Evolutionary conservation across 75 land plant genomes (phyloP), one percentile per base, ranked within the genome.

Genomic region (Sequoiadendron giganteum): DNA sequence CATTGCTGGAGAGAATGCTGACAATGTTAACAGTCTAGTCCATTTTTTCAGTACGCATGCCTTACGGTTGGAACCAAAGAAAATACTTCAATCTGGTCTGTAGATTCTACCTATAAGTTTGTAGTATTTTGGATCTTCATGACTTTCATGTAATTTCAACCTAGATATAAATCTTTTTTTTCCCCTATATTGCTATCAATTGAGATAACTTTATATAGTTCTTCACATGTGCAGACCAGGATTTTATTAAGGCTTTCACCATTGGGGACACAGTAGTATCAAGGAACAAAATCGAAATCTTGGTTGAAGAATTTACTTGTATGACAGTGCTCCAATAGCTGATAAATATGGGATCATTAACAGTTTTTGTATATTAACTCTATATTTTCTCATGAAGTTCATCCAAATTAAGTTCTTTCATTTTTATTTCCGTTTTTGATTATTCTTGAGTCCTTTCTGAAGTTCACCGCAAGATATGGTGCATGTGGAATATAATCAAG

Each of bases 221-320:
- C 15, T 28, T 84, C 19, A 34, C 9, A 76, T 68, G 36, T 88
- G 90, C 88, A 91, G 92, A 86, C 47, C 85, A 38, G 75, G 88
- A 91, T 78, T 88, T 85, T 83, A 83, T 91, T 40, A 91, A 86
- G 84, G 88, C 88, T 70, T 91, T 91, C 85, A 88, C 86, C 81
- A 89, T 91, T 18, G 84, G 43, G 21, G 42, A 89, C 38, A 87
- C 47, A 45, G n/a, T 89, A 6, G 83, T 85, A 52, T 89, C 92
- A 55, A 89, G 89, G 86, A 91, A 65, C 52, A 89, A 86, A 10
- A 89, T 91, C 14, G 89, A 91, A 32, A 34, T 76, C 49, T 70
- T 91, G 48, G 75, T 91, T 43, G 92, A 89, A 58, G 92, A 89
- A 86, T 91, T 87, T 89, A 48, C 82, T 86, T 86, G 84, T 5